phyloP scores from a whole-genome alignment of 83 land plant genomes.

The Diphasiastrum complanatum region DNA sequence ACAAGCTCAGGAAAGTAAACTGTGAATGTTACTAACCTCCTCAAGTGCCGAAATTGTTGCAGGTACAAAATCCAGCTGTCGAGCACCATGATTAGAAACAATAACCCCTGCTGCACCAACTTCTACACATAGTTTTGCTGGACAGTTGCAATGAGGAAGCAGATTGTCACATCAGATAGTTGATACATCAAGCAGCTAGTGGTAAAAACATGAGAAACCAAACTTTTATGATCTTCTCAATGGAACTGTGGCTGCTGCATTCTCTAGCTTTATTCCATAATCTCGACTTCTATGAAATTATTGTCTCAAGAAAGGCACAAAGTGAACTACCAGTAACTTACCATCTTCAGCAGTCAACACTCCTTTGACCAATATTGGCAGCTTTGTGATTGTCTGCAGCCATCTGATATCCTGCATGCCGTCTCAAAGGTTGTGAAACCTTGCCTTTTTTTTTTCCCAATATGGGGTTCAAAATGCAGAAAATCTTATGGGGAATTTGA shows the following conservation, averaged over 20 bases:
- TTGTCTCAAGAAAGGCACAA: too few relatives aligned
- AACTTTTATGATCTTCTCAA: too few relatives aligned
- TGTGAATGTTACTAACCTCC: constrained; percentile 25
- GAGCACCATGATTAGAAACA: constrained; percentile 45
- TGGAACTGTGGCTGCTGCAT: too few relatives aligned
- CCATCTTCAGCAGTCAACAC: constrained; percentile 47
- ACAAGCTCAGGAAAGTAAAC: background rate
- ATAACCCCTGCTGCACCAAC: constrained; percentile 38
- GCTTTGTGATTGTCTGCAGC: constrained; percentile 46
- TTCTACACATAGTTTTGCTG: constrained; percentile 38
- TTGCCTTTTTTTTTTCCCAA: too few relatives aligned
- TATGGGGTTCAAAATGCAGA: too few relatives aligned
- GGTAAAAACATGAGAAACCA: too few relatives aligned
- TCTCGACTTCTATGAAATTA: too few relatives aligned
- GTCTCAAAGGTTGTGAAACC: too few relatives aligned
- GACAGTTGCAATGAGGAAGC: background rate
- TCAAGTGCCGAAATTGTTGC: constrained; percentile 40
- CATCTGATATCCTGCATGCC: constrained; percentile 46
- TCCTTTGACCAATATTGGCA: constrained; percentile 46
- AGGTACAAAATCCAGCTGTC: constrained; percentile 45
- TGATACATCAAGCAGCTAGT: too few relatives aligned
- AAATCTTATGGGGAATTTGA: too few relatives aligned
- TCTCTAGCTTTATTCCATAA: too few relatives aligned
- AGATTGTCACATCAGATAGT: too few relatives aligned
- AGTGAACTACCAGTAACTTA: constrained; percentile 16